These are phyloP conservation scores for Backusella psychrophila DNA, from an alignment of 192 early-diverging fungal genomes.

Conservation along the genomic window DNA sequence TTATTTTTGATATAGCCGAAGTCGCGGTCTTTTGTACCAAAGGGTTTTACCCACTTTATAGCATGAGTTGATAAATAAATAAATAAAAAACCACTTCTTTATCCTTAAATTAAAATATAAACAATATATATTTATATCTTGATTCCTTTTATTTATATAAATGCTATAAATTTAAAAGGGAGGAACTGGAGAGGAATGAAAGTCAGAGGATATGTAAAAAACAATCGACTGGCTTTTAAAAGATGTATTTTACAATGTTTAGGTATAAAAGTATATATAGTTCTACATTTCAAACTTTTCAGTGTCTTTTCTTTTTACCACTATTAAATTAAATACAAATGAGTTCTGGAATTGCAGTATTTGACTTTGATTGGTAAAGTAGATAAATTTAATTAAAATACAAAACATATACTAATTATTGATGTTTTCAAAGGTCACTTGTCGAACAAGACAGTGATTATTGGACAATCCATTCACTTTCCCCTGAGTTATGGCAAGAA, in stretches of 20 bases:
- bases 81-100: not conserved
- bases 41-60: not conserved
- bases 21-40: not conserved
- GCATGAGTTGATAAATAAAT: not conserved
- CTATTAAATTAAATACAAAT: not conserved
- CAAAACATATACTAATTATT: not conserved
- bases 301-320: not conserved
- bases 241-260: not conserved
- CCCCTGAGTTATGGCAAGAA: constrained; percentile 32
- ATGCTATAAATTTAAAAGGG: not conserved
- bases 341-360: constrained; percentile 43
- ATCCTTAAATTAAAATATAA: not conserved
- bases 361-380: constrained; percentile 69
- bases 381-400: not conserved
- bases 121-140: not conserved
- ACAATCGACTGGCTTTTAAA: not conserved
- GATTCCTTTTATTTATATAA: not conserved
- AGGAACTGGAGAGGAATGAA: not conserved
- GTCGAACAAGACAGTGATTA: constrained; percentile 61
- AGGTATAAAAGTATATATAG: too few species aligned
- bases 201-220: not conserved
- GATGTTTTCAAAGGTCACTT: constrained; percentile 46
- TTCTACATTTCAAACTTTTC: not conserved
- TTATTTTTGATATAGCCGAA: not conserved
- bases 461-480: constrained; percentile 44